phyloP scores from a whole-genome alignment of 2,329 filamentous ascomycete genomes.

The Nannizziopsis barbatae region DNA sequence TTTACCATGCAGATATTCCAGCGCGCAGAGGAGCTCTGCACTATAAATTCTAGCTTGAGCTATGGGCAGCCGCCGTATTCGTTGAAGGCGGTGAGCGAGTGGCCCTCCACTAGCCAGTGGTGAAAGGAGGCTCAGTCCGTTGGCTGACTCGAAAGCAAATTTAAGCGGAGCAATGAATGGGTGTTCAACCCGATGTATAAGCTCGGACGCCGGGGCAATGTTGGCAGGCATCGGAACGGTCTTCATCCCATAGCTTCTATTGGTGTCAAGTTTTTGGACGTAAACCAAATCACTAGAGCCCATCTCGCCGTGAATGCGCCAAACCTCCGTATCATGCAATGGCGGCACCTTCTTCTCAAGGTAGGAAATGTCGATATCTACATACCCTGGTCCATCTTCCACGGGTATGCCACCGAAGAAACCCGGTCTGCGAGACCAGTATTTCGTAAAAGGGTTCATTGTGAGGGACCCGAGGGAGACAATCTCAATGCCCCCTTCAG shows the following conservation, averaged over 20 bases:
- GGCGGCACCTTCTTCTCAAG: slow-evolving; percentile 6
- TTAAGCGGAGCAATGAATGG: slow-evolving; percentile 15
- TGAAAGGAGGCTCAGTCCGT: slow-evolving; percentile 13
- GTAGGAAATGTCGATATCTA: slow-evolving; percentile 1
- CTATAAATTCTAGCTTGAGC: slow-evolving; percentile 13
- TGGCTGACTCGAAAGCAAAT: slow-evolving; percentile 12
- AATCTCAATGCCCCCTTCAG: slow-evolving; percentile 3
- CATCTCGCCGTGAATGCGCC: slow-evolving; percentile 7
- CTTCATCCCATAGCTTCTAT: slow-evolving; percentile 95
- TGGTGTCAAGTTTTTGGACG: slow-evolving; percentile 80
- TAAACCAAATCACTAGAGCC: slow-evolving; percentile 7
- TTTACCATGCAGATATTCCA: slow-evolving; percentile 16
- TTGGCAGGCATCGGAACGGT: slow-evolving; percentile 99
- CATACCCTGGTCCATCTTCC: slow-evolving; percentile 5
- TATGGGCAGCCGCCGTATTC: slow-evolving; percentile 11
- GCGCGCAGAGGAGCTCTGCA: slow-evolving; percentile 15
- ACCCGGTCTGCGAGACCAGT: neutral
- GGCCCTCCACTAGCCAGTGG: slow-evolving; percentile 15
- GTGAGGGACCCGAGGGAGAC: slow-evolving; percentile 8
- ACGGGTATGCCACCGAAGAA: neutral
- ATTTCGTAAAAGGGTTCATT: slow-evolving; percentile 7
- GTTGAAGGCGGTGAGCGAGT: slow-evolving; percentile 14
- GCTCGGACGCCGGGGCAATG: slow-evolving; percentile 83
- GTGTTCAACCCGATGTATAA: slow-evolving; percentile 51
- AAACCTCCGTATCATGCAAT: slow-evolving; percentile 3